These are phyloP conservation scores for Cicer judaicum DNA, from an alignment of 306 rosid genomes.

Conservation along the genomic window DNA sequence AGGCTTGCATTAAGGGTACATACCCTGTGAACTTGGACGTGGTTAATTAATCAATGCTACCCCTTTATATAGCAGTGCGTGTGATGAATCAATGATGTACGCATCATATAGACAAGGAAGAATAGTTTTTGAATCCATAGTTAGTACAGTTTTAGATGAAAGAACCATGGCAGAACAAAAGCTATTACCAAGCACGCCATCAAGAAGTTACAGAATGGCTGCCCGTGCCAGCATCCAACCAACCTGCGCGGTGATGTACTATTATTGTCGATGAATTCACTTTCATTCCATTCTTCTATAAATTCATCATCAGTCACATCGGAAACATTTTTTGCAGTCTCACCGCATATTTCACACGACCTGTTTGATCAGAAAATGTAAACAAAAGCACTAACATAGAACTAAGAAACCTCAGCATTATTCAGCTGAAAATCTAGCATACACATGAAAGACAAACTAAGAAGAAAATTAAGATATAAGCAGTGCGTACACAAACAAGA, in stretches of 20 bases:
- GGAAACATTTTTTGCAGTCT: conserved; percentile 69
- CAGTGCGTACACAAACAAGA: not conserved
- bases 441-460: not conserved
- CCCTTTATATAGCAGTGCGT: conserved; percentile 30
- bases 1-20: not conserved
- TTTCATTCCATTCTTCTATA: conserved; percentile 81
- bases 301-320: conserved; percentile 57
- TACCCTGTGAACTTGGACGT: conserved; percentile 37
- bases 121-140: conserved; percentile 27
- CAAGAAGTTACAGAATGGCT: conserved; percentile 90
- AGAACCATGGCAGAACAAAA: conserved; percentile 93
- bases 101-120: conserved; percentile 38
- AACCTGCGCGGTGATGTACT: conserved; percentile 45
- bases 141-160: conserved; percentile 79
- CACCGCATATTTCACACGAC: conserved; percentile 85
- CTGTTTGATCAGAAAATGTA: conserved; percentile 54
- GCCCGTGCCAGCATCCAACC: conserved; percentile 75
- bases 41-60: conserved; percentile 39
- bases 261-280: conserved; percentile 46
- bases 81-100: conserved; percentile 38
- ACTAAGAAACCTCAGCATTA: not conserved
- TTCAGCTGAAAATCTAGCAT: conserved; percentile 2
- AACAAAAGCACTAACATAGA: not conserved
- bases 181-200: conserved; percentile 92
- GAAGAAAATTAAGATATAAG: not conserved